A percentile compares a stretch with the other conserved stretches of the same genome.
Evolutionary conservation across 192 early-diverging fungal genomes (phyloP).

Genomic region (Backusella liffmaniae): DNA sequence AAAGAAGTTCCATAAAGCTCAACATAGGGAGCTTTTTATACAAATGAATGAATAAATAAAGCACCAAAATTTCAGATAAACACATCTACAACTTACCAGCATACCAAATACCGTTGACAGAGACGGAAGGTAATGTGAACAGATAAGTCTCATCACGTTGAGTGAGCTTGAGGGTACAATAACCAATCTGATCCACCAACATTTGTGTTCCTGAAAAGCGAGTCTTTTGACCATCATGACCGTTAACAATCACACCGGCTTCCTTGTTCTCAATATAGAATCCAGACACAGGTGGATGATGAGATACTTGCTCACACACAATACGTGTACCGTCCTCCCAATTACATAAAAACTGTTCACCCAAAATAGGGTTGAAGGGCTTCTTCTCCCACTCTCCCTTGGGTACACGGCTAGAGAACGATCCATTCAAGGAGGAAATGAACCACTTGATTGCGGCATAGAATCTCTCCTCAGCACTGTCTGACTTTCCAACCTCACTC

Average conservation of each 20-base stretch:
- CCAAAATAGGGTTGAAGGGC: conserved; percentile 71
- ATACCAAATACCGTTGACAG: conserved; percentile 72
- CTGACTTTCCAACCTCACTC: conserved; percentile 52
- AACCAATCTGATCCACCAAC: conserved; percentile 77
- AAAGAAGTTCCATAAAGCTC: conserved; percentile 63
- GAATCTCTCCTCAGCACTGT: conserved; percentile 62
- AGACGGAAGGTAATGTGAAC: conserved; percentile 72
- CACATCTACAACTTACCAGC: conserved; percentile 18
- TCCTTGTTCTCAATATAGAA: conserved; percentile 63
- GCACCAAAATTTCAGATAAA: neutral
- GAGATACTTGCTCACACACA: conserved; percentile 68
- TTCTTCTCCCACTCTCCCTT: conserved; percentile 69
- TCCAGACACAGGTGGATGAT: conserved; percentile 73
- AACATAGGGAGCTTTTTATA: conserved; percentile 40
- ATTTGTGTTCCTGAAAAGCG: conserved; percentile 74
- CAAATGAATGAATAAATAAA: neutral
- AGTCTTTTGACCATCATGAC: conserved; percentile 70
- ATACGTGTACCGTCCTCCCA: conserved; percentile 62
- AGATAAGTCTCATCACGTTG: conserved; percentile 64
- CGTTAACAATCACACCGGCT: conserved; percentile 58
- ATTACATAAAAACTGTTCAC: conserved; percentile 63
- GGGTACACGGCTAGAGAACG: conserved; percentile 69
- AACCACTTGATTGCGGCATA: conserved; percentile 76
- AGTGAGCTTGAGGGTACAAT: conserved; percentile 62
- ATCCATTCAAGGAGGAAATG: conserved; percentile 77